Evolutionary conservation across 345 rosid species (phyloP).

Genomic region (Salix exigua): DNA sequence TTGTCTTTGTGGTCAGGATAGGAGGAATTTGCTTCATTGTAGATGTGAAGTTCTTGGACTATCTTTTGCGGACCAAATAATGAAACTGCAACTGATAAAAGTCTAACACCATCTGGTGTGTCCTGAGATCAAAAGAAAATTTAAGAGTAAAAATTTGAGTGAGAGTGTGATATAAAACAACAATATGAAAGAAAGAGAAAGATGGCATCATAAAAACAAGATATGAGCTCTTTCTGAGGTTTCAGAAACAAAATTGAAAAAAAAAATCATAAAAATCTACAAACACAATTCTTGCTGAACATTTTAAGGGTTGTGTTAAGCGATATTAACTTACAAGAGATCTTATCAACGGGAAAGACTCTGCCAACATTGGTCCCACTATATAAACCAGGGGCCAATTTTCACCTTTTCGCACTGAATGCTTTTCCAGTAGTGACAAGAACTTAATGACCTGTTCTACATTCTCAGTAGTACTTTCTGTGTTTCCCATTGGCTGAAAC

Average conservation of each 20-base stretch:
- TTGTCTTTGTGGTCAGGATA: slow-evolving; percentile 29
- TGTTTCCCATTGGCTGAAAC: slow-evolving; percentile 42
- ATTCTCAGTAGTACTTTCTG: slow-evolving; percentile 34
- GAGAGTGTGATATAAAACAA: background rate
- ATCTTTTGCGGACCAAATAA: slow-evolving; percentile 75
- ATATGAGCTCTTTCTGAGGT: background rate
- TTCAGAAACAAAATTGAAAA: background rate
- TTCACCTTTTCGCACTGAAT: slow-evolving; percentile 51
- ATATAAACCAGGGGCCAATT: slow-evolving; percentile 68
- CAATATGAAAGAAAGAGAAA: background rate
- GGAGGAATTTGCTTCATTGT: slow-evolving; percentile 23
- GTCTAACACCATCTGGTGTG: slow-evolving; percentile 56
- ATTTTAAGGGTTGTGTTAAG: background rate
- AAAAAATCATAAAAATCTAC: background rate
- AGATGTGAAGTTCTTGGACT: slow-evolving; percentile 36
- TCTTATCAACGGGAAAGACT: slow-evolving; percentile 60
- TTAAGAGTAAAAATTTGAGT: background rate
- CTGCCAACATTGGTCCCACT: slow-evolving; percentile 66
- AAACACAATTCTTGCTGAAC: background rate
- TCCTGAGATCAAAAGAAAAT: slow-evolving; percentile 48
- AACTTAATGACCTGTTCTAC: slow-evolving; percentile 52
- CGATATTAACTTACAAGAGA: slow-evolving; percentile 64
- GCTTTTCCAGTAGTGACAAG: slow-evolving; percentile 47
- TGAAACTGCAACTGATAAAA: slow-evolving; percentile 63
- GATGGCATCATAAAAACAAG: background rate